Base-by-base conservation (phyloP, 106 monocot genomes). In the Allium sativum region DNA sequence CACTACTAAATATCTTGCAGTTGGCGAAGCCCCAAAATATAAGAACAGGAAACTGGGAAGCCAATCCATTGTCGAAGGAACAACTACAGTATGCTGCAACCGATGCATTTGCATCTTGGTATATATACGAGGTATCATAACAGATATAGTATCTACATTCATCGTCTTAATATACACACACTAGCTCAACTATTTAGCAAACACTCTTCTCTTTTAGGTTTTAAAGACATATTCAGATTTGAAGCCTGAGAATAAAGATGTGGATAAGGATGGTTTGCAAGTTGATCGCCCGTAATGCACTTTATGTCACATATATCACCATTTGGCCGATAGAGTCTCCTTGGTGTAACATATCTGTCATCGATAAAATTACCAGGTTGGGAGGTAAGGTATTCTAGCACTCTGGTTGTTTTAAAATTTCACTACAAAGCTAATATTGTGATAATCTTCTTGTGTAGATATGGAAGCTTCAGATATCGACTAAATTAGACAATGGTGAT, bases 51-150 rank as follows among this genome's bases (percentile, higher is more conserved):
- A 83, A 98, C 65, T 98, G 98, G 98, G 91, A 98, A 83, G 74
- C 60, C 19, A 19, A 71, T 56, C 57, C 65, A 10, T 67, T 98
- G 19, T 85, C 87, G 43, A 78, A 52, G 52, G 61, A 71, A 21
- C 78, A 98, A 71, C 77, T 98, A 65, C 68, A 68, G 44, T 99
- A 99, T 79, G 98, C 98, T 57, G 98, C 98, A 13, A 99, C 98
- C 67, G 98, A 99, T 81, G 92, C 98, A n/a, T 99, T 74, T 81
- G 82, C 66, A 55, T 99, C 98, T 77, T 99, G 98, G 98, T 75
- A 70, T 60, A 44, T 99, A 55, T 75, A 92, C 75, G 74, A 92
- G 85, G 98, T 98, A 82, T 59, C 17, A 12, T 18, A 22, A 10
- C 40, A 65, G 48, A 14, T 8, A 19, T n/a, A 51, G 18, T 11